Evolutionary conservation across 164 flowering plant species (phyloP).

Genomic region (Buxus sempervirens): DNA sequence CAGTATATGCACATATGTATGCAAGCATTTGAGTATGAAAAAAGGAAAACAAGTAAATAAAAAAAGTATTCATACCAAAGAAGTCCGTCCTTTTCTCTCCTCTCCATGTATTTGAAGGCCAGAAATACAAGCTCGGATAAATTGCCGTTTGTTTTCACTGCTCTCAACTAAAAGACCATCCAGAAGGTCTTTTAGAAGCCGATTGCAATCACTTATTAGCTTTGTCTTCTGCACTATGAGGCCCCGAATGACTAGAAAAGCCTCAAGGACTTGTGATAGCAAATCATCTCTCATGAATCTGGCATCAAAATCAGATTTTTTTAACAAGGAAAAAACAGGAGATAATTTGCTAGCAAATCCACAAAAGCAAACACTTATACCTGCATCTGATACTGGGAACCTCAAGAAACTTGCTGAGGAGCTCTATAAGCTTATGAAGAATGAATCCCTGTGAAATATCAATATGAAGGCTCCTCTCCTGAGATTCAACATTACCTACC

Average conservation of each 20-base stretch:
- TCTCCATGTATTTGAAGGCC: conserved; percentile 84
- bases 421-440: conserved; percentile 94
- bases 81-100: conserved; percentile 76
- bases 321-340: background rate
- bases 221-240: conserved; percentile 97
- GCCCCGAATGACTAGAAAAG: conserved; percentile 89
- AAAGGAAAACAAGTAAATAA: background rate
- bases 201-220: conserved; percentile 90
- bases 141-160: conserved; percentile 87
- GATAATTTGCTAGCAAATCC: background rate
- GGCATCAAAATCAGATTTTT: conserved; percentile 18
- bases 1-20: too few species aligned
- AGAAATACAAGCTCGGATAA: conserved; percentile 83
- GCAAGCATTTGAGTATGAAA: too few species aligned
- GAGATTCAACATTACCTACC: conserved; percentile 72
- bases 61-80: conserved; percentile 54
- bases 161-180: conserved; percentile 95
- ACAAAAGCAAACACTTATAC: conserved; percentile 27
- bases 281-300: conserved; percentile 90
- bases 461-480: conserved; percentile 90
- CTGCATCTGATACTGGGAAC: conserved; percentile 85
- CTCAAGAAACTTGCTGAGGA: conserved; percentile 92
- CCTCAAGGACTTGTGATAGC: conserved; percentile 87
- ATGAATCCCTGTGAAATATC: conserved; percentile 98
- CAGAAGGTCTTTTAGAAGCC: conserved; percentile 83